These are phyloP conservation scores for Trichomonascaceae sp. DNA, from an alignment of 1,139 yeast genomes.

Conservation along the genomic window DNA sequence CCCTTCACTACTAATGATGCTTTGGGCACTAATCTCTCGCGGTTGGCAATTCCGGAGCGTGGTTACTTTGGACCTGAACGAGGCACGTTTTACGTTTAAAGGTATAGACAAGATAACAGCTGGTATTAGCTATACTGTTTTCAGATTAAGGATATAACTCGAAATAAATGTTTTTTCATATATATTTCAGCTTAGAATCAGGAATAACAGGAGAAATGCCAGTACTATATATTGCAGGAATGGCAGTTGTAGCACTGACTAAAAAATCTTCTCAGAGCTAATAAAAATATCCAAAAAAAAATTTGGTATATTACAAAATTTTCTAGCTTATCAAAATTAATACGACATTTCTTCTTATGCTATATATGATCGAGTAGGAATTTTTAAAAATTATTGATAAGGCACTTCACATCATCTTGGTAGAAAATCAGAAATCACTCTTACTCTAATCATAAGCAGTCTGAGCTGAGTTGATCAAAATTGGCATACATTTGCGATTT, in stretches of 20 bases:
- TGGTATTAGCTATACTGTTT: background rate
- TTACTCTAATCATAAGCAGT: background rate
- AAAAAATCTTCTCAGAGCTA: background rate
- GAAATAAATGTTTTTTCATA: background rate
- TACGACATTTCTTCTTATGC: background rate
- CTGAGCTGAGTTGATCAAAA: too few species aligned
- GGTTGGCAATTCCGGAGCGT: conserved; percentile 29
- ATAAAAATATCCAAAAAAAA: too few species aligned
- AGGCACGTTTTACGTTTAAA: conserved; percentile 9
- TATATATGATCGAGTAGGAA: background rate
- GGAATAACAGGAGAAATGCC: too few species aligned
- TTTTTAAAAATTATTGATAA: too few species aligned
- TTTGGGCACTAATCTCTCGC: conserved; percentile 43
- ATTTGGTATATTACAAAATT: too few species aligned
- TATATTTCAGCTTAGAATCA: background rate
- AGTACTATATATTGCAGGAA: too few species aligned
- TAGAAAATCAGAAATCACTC: background rate
- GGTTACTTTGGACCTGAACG: conserved; percentile 45
- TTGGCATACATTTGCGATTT: background rate
- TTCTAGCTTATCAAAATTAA: too few species aligned
- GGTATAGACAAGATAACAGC: background rate
- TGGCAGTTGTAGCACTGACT: too few species aligned
- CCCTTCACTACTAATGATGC: conserved; percentile 41
- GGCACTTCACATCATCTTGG: background rate
- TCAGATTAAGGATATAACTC: background rate